Conservation (phyloP, 2,329 filamentous ascomycete genomes). For the Neofusicoccum sp. region DNA sequence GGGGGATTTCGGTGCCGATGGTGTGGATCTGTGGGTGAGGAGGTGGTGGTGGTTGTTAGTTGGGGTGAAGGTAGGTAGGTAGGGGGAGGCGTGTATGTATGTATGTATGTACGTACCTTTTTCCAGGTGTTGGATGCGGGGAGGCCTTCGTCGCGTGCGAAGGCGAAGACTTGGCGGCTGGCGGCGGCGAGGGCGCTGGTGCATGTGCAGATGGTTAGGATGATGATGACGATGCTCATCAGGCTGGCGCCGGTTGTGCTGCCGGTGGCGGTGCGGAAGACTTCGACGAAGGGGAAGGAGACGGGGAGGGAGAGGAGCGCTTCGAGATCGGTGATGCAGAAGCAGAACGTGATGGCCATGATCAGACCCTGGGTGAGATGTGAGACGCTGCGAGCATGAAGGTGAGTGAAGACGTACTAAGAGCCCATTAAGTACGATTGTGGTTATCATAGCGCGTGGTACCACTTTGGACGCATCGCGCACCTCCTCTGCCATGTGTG, state of each 20-base stretch:
- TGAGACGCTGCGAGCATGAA: background rate
- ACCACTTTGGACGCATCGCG: constrained; percentile 15
- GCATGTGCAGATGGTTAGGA: constrained; percentile 16
- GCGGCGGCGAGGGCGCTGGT: constrained; percentile 20
- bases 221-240: constrained; percentile 16
- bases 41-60: too few species aligned
- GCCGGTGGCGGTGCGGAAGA: constrained; percentile 7
- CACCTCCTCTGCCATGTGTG: constrained; percentile 14
- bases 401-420: background rate
- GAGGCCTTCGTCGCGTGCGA: constrained; percentile 20
- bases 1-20: constrained; percentile 9
- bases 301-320: background rate
- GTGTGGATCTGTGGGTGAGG: background rate
- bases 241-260: constrained; percentile 11
- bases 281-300: background rate
- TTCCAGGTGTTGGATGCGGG: background rate
- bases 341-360: constrained; percentile 20
- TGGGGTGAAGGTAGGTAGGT: constrained; percentile 12
- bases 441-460: constrained; percentile 19
- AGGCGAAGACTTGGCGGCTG: constrained; percentile 21
- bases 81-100: constrained; percentile 16
- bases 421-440: constrained; percentile 16
- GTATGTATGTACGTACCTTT: background rate
- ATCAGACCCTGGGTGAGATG: background rate
- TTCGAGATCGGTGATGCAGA: constrained; percentile 16